A percentile compares a stretch with the other conserved stretches of the same genome.
These are phyloP conservation scores for Lipomyces mesembrius DNA, from an alignment of 805 yeast genomes.

Conservation along the genomic window DNA sequence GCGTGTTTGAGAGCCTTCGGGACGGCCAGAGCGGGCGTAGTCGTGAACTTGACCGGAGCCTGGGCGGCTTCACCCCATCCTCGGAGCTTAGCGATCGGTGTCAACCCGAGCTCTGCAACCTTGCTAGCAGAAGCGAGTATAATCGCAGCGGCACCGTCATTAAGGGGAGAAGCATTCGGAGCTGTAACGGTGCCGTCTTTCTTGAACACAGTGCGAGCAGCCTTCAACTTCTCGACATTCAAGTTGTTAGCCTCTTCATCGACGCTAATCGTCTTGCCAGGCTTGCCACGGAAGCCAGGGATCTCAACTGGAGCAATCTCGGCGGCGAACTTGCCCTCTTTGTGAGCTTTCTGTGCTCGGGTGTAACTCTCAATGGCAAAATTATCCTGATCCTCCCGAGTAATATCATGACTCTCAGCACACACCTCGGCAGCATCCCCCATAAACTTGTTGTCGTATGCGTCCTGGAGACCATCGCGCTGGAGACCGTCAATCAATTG, in stretches of 20 bases:
- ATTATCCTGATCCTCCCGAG: constrained; percentile 88
- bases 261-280: constrained; percentile 66
- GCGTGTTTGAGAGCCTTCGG: constrained; percentile 96
- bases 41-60: constrained; percentile 91
- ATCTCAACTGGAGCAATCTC: constrained; percentile 90
- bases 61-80: constrained; percentile 99
- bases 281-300: constrained; percentile 74
- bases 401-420: constrained; percentile 74
- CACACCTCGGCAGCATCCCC: constrained; percentile 98
- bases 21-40: constrained; percentile 92
- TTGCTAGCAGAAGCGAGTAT: constrained; percentile 83
- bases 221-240: constrained; percentile 71
- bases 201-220: constrained; percentile 94
- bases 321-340: constrained; percentile 73
- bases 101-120: constrained; percentile 81
- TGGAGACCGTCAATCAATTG: constrained; percentile 83
- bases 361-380: constrained; percentile 84
- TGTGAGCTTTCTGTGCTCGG: constrained; percentile 82
- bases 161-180: constrained; percentile 93
- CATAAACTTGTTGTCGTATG: constrained; percentile 86
- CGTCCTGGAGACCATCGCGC: constrained; percentile 92
- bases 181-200: constrained; percentile 97
- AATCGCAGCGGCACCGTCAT: constrained; percentile 98
- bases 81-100: constrained; percentile 83
- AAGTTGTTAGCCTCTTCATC: constrained; percentile 88